These are phyloP conservation scores for Polygonum aviculare DNA, from an alignment of 148 eudicot genomes.

Conservation along the genomic window DNA sequence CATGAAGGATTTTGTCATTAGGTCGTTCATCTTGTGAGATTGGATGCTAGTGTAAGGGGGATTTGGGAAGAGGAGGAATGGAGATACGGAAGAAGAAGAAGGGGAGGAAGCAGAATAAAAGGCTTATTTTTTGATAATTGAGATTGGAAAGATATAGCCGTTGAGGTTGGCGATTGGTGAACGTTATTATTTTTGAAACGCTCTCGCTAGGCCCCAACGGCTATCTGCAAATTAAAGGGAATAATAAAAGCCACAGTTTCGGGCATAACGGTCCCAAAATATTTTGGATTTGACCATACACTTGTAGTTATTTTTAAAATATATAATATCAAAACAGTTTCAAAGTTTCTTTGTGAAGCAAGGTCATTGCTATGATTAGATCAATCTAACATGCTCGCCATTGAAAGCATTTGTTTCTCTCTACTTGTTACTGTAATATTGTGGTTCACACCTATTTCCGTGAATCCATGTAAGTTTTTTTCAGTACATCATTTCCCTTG, in stretches of 20 bases:
- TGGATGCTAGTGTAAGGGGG: not conserved
- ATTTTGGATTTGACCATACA: too few relatives aligned
- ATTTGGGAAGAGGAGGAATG: not conserved
- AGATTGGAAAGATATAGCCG: not conserved
- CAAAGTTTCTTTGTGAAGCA: too few relatives aligned
- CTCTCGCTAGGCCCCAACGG: not conserved
- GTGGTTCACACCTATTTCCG: too few relatives aligned
- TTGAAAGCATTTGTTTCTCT: too few relatives aligned
- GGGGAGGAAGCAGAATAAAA: not conserved
- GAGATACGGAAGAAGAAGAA: not conserved
- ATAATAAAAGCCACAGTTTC: not conserved
- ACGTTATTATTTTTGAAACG: constrained; percentile 6
- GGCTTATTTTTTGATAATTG: not conserved
- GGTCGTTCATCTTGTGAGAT: constrained; percentile 50
- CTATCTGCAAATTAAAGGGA: not conserved
- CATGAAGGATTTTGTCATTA: constrained; percentile 85
- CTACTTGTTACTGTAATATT: too few relatives aligned
- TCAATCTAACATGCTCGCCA: too few relatives aligned
- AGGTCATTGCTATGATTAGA: too few relatives aligned
- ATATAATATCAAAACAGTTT: too few relatives aligned
- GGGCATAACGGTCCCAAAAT: too few relatives aligned
- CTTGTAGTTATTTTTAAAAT: too few relatives aligned
- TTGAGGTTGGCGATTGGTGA: not conserved
- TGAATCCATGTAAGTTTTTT: too few relatives aligned
- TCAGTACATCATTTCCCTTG: too few relatives aligned